Conservation (phyloP, 768 basidiomycete genomes). For the Leccinum rimulosum region DNA sequence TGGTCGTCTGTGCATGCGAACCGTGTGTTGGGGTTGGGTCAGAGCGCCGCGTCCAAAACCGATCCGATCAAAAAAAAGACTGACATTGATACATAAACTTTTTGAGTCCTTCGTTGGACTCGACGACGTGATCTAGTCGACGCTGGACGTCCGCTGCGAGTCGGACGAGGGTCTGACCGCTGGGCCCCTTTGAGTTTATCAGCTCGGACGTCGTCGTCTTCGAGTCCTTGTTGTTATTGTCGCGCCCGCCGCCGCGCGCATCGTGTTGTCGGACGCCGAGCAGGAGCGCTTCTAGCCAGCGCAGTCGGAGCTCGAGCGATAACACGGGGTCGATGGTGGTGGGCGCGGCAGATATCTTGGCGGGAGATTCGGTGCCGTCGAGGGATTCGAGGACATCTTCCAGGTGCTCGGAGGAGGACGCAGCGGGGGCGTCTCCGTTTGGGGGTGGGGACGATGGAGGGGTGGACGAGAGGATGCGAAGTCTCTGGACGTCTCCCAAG, state of each 20-base stretch:
- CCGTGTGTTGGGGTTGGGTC: background rate
- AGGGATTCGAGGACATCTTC: conserved; percentile 23
- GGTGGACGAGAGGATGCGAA: conserved; percentile 59
- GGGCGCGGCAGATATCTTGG: conserved; percentile 9
- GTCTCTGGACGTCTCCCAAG: conserved; percentile 71
- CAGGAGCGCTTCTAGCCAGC: conserved; percentile 79
- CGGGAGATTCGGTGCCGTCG: conserved; percentile 19
- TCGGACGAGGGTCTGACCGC: conserved; percentile 51
- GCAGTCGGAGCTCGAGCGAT: conserved; percentile 70
- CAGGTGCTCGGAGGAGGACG: conserved; percentile 11
- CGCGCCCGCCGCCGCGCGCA: conserved; percentile 18
- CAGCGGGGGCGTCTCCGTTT: conserved; percentile 3
- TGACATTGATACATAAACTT: conserved; percentile 74
- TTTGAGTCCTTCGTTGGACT: conserved; percentile 66
- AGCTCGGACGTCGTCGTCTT: conserved; percentile 33
- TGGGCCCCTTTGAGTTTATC: conserved; percentile 31
- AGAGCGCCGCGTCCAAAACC: background rate
- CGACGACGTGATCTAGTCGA: conserved; percentile 54
- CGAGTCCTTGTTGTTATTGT: conserved; percentile 33
- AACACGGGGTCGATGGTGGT: conserved; percentile 56
- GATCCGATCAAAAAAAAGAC: no score
- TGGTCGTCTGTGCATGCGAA: conserved; percentile 56
- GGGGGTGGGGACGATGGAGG: conserved; percentile 46
- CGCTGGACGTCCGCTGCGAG: conserved; percentile 61
- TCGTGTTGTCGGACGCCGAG: conserved; percentile 56